Evolutionary conservation across 306 rosid genomes (phyloP).

Genomic region (Dicorynia guianensis): DNA sequence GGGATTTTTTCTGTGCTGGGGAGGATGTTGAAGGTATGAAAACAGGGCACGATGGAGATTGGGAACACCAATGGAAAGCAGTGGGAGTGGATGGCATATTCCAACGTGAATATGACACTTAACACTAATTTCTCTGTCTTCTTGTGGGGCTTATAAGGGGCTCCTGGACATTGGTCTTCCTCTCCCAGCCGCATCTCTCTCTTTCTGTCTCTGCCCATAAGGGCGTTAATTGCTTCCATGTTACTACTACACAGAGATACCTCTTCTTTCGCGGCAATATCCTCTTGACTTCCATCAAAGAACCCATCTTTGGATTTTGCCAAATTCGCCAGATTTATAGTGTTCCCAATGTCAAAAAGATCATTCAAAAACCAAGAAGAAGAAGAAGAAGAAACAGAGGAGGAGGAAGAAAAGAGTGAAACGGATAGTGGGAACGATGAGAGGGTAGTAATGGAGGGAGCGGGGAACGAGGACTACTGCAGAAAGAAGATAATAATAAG

Average conservation of each 20-base stretch:
- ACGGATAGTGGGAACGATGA: neutral
- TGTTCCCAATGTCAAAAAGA: neutral
- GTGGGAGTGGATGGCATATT: no score
- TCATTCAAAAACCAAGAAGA: neutral
- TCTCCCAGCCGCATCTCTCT: neutral
- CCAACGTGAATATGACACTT: neutral
- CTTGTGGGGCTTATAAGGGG: neutral
- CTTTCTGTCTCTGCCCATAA: neutral
- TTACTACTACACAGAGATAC: no score
- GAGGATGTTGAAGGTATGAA: no score
- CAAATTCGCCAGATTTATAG: neutral
- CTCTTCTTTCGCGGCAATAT: neutral
- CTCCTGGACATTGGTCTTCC: neutral
- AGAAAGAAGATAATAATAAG: conserved; percentile 33
- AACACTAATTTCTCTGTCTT: neutral
- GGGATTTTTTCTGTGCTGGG: no score
- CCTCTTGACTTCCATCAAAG: neutral
- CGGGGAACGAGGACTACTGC: neutral
- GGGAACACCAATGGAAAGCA: no score
- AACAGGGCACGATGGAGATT: no score
- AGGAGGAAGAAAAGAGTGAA: neutral
- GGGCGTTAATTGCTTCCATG: neutral
- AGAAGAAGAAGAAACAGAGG: conserved; percentile 8
- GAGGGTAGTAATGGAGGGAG: neutral
- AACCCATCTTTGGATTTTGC: neutral